These are phyloP conservation scores for Naematelia aurantialba DNA, from an alignment of 768 basidiomycete genomes.

Conservation along the genomic window DNA sequence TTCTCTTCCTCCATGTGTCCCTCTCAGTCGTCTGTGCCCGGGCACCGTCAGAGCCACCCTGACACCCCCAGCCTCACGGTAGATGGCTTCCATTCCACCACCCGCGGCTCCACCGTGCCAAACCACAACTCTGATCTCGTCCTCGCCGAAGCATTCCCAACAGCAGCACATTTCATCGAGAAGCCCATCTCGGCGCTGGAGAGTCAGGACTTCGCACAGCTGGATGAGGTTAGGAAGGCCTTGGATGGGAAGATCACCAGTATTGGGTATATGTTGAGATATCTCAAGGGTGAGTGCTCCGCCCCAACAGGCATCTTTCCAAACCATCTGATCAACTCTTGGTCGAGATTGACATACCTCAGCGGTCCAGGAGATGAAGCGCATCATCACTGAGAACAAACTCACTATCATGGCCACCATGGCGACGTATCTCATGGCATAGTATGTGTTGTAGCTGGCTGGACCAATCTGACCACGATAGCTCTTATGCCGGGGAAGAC, in stretches of 20 bases:
- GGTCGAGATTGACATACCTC: too few relatives aligned
- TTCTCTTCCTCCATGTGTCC: slow-evolving; percentile 52
- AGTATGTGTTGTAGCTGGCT: slow-evolving; percentile 14
- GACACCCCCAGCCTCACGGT: slow-evolving; percentile 55
- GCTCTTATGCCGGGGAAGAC: slow-evolving; percentile 14
- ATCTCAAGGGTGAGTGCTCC: slow-evolving; percentile 66
- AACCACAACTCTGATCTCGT: slow-evolving; percentile 80
- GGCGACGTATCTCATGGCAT: slow-evolving; percentile 66
- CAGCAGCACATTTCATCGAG: slow-evolving; percentile 82
- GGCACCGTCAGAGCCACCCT: too few relatives aligned
- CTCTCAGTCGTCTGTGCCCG: too few relatives aligned
- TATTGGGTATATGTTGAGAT: slow-evolving; percentile 67
- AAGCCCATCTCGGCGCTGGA: slow-evolving; percentile 80
- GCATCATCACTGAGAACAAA: slow-evolving; percentile 85
- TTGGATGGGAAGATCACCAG: slow-evolving; percentile 52
- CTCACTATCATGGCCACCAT: slow-evolving; percentile 89
- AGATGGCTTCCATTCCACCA: slow-evolving; percentile 75
- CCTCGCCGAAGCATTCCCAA: slow-evolving; percentile 77
- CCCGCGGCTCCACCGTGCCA: slow-evolving; percentile 66
- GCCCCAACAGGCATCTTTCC: background rate
- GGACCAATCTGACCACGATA: background rate
- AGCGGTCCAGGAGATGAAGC: slow-evolving; percentile 93
- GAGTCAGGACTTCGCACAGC: slow-evolving; percentile 50
- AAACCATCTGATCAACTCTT: too few relatives aligned
- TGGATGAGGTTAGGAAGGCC: slow-evolving; percentile 15